These are phyloP conservation scores for Nannochloropsis oceanica DNA, from an alignment of 108 stramenopile genomes.

Conservation along the genomic window DNA sequence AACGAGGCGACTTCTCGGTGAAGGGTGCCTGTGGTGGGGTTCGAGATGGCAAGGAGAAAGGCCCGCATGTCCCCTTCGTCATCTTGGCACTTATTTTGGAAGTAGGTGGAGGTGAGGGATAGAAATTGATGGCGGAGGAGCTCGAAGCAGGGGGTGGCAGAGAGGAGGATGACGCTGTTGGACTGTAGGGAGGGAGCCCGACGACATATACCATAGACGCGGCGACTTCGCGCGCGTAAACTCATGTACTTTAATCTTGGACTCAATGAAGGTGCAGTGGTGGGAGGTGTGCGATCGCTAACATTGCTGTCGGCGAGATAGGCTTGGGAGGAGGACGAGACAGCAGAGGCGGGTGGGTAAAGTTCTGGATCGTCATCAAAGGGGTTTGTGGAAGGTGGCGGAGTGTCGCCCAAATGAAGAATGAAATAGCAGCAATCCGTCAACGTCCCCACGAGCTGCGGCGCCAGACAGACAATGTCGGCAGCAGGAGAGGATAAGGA, in stretches of 20 bases:
- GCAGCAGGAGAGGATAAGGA: background rate
- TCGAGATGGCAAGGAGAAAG: background rate
- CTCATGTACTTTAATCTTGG: background rate
- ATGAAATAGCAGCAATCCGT: background rate
- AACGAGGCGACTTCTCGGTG: background rate
- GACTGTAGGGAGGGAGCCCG: background rate
- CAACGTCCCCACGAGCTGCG: background rate
- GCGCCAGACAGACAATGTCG: background rate
- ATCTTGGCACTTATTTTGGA: background rate
- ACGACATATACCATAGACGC: background rate
- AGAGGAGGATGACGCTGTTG: background rate
- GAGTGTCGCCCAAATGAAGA: background rate
- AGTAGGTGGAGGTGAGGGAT: background rate
- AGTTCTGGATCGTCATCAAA: background rate
- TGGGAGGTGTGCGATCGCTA: background rate
- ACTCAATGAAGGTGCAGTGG: background rate
- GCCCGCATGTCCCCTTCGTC: background rate
- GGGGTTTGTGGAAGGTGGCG: background rate
- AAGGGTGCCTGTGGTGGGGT: background rate
- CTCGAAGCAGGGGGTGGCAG: background rate
- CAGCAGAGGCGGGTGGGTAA: background rate
- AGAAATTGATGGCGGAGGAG: background rate
- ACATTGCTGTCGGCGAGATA: background rate
- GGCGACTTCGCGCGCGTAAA: background rate
- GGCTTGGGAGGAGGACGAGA: background rate